These are phyloP conservation scores for Fusarium liriodendri DNA, from an alignment of 2,329 filamentous ascomycete genomes.

Conservation along the genomic window DNA sequence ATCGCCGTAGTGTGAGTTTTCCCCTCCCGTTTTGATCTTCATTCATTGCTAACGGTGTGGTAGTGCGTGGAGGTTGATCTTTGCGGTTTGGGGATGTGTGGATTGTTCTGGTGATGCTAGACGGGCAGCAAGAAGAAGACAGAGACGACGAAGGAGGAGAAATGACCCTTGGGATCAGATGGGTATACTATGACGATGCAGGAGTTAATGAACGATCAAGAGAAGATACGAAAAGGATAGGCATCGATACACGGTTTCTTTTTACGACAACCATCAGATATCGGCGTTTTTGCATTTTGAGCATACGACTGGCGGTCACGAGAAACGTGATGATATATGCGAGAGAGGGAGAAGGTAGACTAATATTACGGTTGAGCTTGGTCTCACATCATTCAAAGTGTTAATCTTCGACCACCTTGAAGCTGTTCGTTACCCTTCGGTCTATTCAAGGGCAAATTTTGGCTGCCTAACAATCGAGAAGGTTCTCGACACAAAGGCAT, in stretches of 20 bases:
- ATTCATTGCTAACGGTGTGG: neutral
- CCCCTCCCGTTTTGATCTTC: rapidly evolving
- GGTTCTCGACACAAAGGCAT: neutral
- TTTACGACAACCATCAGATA: neutral
- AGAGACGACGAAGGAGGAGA: slow-evolving; percentile 21
- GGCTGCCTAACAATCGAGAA: neutral
- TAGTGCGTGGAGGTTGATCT: slow-evolving; percentile 45
- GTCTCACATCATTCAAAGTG: neutral
- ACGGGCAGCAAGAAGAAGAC: slow-evolving; percentile 29
- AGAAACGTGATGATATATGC: neutral
- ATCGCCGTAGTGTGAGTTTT: slow-evolving; percentile 43
- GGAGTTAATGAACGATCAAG: slow-evolving; percentile 1
- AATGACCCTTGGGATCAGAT: slow-evolving; percentile 39
- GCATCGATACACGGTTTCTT: neutral
- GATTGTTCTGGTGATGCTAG: slow-evolving; percentile 43
- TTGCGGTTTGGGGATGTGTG: slow-evolving; percentile 45
- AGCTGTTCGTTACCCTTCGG: neutral
- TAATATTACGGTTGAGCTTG: neutral
- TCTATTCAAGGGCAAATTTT: neutral
- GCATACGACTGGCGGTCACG: neutral
- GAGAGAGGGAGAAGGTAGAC: neutral
- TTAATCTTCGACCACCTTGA: neutral
- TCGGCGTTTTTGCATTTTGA: neutral
- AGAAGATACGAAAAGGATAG: neutral
- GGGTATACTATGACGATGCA: slow-evolving; percentile 28